phyloP scores from a whole-genome alignment of 208 protist genomes.

The Acanthamoeba triangularis region DNA sequence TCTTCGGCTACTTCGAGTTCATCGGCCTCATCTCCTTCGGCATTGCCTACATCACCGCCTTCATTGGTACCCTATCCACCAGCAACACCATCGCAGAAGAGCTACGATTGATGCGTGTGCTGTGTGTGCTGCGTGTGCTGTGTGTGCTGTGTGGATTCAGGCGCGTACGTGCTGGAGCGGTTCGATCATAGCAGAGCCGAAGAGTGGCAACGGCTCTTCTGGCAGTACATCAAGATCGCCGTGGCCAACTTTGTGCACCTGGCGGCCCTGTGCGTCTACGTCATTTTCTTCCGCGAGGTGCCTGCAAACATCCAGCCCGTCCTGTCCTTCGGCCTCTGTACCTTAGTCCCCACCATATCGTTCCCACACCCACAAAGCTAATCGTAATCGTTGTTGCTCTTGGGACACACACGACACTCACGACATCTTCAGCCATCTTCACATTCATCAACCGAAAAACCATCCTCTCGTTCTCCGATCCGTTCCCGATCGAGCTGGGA shows the following conservation, averaged over 20 bases:
- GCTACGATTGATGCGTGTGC: background rate
- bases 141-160: background rate
- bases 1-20: conserved; percentile 67
- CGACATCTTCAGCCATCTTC: conserved; percentile 14
- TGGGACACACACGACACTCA: background rate
- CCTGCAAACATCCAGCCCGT: background rate
- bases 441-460: conserved; percentile 16
- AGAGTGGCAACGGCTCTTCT: background rate
- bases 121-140: too few relatives aligned
- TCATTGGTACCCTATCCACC: background rate
- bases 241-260: conserved; percentile 22
- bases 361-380: background rate
- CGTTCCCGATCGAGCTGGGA: conserved; percentile 77
- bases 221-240: conserved; percentile 41
- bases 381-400: background rate
- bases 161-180: background rate
- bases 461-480: conserved; percentile 65
- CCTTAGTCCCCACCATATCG: background rate
- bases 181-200: background rate
- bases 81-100: too few relatives aligned
- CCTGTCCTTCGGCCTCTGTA: conserved; percentile 2
- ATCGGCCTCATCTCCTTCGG: conserved; percentile 54
- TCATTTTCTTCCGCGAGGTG: conserved; percentile 64
- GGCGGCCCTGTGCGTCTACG: conserved; percentile 2
- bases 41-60: conserved; percentile 29